phyloP scores from a whole-genome alignment of 2,329 filamentous ascomycete genomes.

The Fusarium nematophilum region DNA sequence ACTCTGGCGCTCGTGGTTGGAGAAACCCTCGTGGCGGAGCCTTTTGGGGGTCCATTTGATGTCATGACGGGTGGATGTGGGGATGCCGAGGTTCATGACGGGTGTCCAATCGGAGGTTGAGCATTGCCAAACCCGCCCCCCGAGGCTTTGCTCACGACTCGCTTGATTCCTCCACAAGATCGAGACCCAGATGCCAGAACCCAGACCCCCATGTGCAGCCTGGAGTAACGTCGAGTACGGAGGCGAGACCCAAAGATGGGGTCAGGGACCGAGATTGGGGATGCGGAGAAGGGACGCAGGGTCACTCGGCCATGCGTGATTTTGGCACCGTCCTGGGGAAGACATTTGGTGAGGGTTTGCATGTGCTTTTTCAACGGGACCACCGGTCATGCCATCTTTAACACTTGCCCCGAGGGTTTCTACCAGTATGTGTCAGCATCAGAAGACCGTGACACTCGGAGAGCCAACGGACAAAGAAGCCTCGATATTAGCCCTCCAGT shows the following conservation, averaged over 20 bases:
- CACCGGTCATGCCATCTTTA: too few relatives aligned
- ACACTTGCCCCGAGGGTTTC: too few relatives aligned
- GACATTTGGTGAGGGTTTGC: background rate
- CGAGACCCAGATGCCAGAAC: slow-evolving; percentile 9
- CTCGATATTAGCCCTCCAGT: too few relatives aligned
- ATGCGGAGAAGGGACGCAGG: slow-evolving; percentile 20
- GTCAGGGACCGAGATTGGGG: slow-evolving; percentile 19
- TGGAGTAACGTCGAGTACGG: too few relatives aligned
- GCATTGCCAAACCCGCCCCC: slow-evolving; percentile 38
- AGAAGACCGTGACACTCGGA: too few relatives aligned
- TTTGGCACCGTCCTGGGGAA: background rate
- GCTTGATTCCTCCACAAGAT: slow-evolving; percentile 1
- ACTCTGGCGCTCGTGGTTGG: background rate
- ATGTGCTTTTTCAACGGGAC: background rate
- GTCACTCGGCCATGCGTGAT: background rate
- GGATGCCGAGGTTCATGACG: slow-evolving; percentile 38
- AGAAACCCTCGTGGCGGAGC: slow-evolving; percentile 8
- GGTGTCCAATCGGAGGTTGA: slow-evolving; percentile 36
- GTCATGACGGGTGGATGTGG: slow-evolving; percentile 39
- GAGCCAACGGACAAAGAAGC: too few relatives aligned
- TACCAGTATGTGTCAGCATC: too few relatives aligned
- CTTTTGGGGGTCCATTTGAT: slow-evolving; percentile 32
- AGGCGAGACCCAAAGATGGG: background rate
- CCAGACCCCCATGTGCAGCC: too few relatives aligned
- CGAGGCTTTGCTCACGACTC: slow-evolving; percentile 28